These are phyloP conservation scores for Conringia planisiliqua DNA, from an alignment of 345 rosid species.

Conservation along the genomic window DNA sequence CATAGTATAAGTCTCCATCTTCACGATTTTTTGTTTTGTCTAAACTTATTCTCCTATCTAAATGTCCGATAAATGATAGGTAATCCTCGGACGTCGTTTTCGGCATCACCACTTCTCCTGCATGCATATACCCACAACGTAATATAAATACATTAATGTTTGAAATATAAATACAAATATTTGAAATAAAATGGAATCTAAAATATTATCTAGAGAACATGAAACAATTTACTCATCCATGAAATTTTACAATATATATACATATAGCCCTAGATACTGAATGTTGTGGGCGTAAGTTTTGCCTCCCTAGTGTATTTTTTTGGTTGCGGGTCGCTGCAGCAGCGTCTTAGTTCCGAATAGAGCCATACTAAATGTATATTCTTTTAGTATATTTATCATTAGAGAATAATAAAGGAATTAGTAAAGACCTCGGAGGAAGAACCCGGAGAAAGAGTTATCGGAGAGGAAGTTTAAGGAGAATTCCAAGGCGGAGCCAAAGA, in stretches of 20 bases:
- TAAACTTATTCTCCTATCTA: slow-evolving; percentile 47
- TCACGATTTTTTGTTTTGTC: slow-evolving; percentile 40
- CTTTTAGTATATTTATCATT: too few species aligned
- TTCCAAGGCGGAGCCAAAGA: slow-evolving; percentile 42
- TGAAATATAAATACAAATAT: too few species aligned
- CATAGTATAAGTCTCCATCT: slow-evolving; percentile 41
- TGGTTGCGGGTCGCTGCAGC: too few species aligned
- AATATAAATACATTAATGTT: too few species aligned
- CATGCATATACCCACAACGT: slow-evolving; percentile 9
- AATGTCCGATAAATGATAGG: slow-evolving; percentile 43
- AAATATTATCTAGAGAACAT: not conserved
- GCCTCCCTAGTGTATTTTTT: too few species aligned
- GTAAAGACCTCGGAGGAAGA: slow-evolving; percentile 27
- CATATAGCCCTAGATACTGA: too few species aligned
- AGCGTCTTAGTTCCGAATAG: too few species aligned
- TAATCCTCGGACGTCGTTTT: slow-evolving; percentile 41
- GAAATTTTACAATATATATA: too few species aligned
- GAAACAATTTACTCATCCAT: not conserved
- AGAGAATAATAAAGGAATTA: not conserved
- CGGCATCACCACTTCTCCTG: slow-evolving; percentile 49
- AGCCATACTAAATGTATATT: too few species aligned
- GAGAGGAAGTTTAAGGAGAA: slow-evolving; percentile 48
- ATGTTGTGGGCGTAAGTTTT: too few species aligned
- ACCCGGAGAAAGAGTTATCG: slow-evolving; percentile 34
- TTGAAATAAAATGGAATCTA: not conserved